Conservation (phyloP, 1,284 basidiomycete genomes). For the Puccinia coronata region DNA sequence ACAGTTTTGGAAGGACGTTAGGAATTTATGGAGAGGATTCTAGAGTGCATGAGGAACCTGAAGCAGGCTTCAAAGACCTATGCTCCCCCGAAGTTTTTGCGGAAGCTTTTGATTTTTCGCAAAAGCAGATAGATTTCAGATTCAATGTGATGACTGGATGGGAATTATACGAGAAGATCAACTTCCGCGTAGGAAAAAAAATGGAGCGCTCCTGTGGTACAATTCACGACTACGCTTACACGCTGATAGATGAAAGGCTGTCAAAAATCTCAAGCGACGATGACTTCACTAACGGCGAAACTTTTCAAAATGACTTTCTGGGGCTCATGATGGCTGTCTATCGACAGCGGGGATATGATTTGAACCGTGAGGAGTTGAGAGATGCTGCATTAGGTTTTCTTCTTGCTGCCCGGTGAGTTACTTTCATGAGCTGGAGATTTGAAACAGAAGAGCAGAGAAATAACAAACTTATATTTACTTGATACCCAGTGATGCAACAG, state of each 20-base stretch:
- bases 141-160: slow-evolving; percentile 25
- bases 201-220: slow-evolving; percentile 10
- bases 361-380: slow-evolving; percentile 31
- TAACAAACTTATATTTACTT: too few species aligned
- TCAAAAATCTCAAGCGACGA: slow-evolving; percentile 15
- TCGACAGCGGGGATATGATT: slow-evolving; percentile 11
- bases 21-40: slow-evolving; percentile 4
- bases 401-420: slow-evolving; percentile 43
- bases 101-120: slow-evolving; percentile 32
- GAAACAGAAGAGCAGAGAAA: too few species aligned
- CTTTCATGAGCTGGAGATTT: neutral
- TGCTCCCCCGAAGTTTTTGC: slow-evolving; percentile 19
- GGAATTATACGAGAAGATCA: slow-evolving; percentile 23
- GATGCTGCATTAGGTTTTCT: slow-evolving; percentile 34
- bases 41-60: neutral
- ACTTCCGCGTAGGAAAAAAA: neutral
- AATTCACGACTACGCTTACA: slow-evolving; percentile 28
- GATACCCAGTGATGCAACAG: slow-evolving; percentile 37
- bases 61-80: neutral
- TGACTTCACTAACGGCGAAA: neutral
- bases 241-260: slow-evolving; percentile 29
- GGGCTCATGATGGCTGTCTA: neutral
- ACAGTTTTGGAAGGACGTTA: slow-evolving; percentile 34
- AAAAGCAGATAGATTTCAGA: slow-evolving; percentile 31
- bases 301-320: slow-evolving; percentile 14